These are phyloP conservation scores for Chalciporus piperatus DNA, from an alignment of 768 basidiomycete genomes.

Conservation along the genomic window DNA sequence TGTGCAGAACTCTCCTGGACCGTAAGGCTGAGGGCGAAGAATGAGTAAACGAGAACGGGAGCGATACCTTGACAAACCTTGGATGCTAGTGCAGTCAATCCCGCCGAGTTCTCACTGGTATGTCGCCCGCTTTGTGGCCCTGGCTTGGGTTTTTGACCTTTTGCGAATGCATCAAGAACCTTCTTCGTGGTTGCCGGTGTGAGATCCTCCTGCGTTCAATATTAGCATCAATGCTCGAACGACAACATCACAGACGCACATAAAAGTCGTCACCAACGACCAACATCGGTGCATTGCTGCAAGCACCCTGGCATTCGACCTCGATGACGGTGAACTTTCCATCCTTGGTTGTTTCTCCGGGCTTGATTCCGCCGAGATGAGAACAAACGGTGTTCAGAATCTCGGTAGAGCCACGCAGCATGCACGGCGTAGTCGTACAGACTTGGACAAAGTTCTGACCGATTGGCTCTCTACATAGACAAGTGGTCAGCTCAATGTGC, in stretches of 20 bases:
- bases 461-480: constrained; percentile 73
- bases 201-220: constrained; percentile 67
- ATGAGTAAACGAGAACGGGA: constrained; percentile 4
- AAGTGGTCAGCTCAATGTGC: background rate
- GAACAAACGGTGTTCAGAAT: constrained; percentile 82
- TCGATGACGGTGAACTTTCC: constrained; percentile 97
- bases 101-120: constrained; percentile 93
- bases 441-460: constrained; percentile 94
- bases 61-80: constrained; percentile 48
- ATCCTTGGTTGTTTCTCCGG: constrained; percentile 92
- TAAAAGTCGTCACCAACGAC: constrained; percentile 97
- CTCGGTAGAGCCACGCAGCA: constrained; percentile 88
- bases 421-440: constrained; percentile 98
- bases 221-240: constrained; percentile 7
- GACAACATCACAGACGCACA: constrained; percentile 43
- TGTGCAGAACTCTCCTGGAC: constrained; percentile 85
- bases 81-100: constrained; percentile 72
- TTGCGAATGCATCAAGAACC: constrained; percentile 74
- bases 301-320: constrained; percentile 98
- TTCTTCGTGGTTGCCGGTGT: constrained; percentile 74
- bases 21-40: constrained; percentile 66
- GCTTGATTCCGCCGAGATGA: constrained; percentile 80
- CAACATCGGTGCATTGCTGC: constrained; percentile 97
- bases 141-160: constrained; percentile 85
- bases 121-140: constrained; percentile 87